Conservation (phyloP, 768 basidiomycete species). For the Suillus weaverae region DNA sequence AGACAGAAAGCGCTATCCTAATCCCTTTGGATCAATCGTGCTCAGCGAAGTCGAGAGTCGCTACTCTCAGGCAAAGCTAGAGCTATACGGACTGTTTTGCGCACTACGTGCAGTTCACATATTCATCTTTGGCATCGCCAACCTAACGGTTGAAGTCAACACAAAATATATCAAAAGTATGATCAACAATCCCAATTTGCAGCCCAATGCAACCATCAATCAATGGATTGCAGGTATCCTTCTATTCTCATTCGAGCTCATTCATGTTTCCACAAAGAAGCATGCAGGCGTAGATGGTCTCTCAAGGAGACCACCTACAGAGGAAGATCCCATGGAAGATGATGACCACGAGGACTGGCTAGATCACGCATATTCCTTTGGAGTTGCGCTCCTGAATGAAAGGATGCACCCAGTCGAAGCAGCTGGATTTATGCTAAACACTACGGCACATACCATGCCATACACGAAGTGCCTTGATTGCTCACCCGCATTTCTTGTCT, state of each 20-base stretch:
- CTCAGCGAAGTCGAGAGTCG: conserved; percentile 27
- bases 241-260: conserved; percentile 29
- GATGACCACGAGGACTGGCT: neutral
- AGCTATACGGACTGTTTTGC: conserved; percentile 24
- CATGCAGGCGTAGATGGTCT: neutral
- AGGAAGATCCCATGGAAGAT: neutral
- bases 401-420: too few relatives aligned
- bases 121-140: conserved; percentile 28
- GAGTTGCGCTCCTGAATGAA: fast-evolving
- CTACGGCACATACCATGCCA: too few relatives aligned
- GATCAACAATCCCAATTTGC: conserved; percentile 29
- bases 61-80: conserved; percentile 27
- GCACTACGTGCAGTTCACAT: conserved; percentile 19
- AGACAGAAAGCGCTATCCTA: conserved; percentile 21
- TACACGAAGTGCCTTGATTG: too few relatives aligned
- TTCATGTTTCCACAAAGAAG: conserved; percentile 26
- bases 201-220: conserved; percentile 33
- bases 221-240: conserved; percentile 26
- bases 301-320: neutral
- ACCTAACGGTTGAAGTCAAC: conserved; percentile 29
- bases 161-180: conserved; percentile 36
- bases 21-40: conserved; percentile 39
- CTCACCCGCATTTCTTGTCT: too few relatives aligned
- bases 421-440: too few relatives aligned
- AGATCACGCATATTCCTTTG: neutral